Conservation (phyloP, 805 yeast species). For the Metschnikowia borealis region DNA sequence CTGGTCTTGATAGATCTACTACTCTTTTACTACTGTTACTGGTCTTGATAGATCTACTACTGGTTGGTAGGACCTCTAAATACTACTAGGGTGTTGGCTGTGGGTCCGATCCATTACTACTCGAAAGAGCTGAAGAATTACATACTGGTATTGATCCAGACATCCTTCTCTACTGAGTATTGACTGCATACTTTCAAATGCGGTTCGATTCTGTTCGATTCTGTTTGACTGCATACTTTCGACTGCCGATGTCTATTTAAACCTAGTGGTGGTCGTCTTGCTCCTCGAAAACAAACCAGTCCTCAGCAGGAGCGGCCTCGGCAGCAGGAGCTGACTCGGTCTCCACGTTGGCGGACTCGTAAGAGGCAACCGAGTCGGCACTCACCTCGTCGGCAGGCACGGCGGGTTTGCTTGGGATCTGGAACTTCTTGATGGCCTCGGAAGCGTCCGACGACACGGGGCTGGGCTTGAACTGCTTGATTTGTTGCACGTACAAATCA, state of each 20-base stretch:
- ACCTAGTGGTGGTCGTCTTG: conserved; percentile 50
- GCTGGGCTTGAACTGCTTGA: conserved; percentile 85
- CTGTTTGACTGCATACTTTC: background rate
- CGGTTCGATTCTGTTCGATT: too few species aligned
- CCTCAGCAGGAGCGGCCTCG: conserved; percentile 48
- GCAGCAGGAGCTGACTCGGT: conserved; percentile 38
- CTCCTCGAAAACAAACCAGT: conserved; percentile 80
- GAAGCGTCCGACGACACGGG: conserved; percentile 70
- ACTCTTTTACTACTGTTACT: too few species aligned
- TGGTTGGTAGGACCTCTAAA: too few species aligned
- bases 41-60: too few species aligned
- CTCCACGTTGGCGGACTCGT: conserved; percentile 72
- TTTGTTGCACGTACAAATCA: conserved; percentile 82
- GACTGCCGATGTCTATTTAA: background rate
- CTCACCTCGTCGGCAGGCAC: conserved; percentile 68
- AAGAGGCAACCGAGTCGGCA: conserved; percentile 63
- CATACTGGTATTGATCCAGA: too few species aligned
- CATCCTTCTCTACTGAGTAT: too few species aligned
- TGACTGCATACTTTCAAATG: too few species aligned
- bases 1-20: too few species aligned
- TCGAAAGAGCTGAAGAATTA: too few species aligned
- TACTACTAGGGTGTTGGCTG: too few species aligned
- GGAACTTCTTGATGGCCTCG: conserved; percentile 80
- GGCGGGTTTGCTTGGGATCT: conserved; percentile 72
- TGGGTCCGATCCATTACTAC: too few species aligned